Evolutionary conservation across 441 rosid species (phyloP).

Genomic region (Gossypium laxum): DNA sequence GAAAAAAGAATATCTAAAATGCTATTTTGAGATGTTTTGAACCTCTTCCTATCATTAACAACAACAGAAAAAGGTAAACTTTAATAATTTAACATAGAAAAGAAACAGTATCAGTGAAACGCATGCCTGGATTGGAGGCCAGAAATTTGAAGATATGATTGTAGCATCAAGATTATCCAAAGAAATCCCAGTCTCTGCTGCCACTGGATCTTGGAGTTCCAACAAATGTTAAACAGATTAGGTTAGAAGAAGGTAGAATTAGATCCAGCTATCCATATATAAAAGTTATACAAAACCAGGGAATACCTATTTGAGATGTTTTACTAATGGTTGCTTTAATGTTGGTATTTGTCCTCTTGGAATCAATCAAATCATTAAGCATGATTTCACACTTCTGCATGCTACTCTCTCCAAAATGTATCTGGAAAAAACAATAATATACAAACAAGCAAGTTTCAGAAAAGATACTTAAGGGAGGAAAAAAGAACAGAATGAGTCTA

Average conservation of each 20-base stretch:
- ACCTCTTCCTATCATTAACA: slow-evolving; percentile 5
- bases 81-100: background rate
- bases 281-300: slow-evolving; percentile 12
- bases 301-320: slow-evolving; percentile 46
- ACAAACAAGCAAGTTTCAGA: slow-evolving; percentile 2
- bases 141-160: slow-evolving; percentile 81
- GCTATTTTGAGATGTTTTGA: background rate
- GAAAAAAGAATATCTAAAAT: background rate
- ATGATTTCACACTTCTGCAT: slow-evolving; percentile 96
- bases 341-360: slow-evolving; percentile 83
- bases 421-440: slow-evolving; percentile 32
- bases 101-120: background rate
- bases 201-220: slow-evolving; percentile 34
- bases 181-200: slow-evolving; percentile 37
- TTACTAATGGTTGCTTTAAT: slow-evolving; percentile 51
- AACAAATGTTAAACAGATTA: slow-evolving; percentile 10
- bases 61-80: background rate
- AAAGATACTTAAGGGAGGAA: slow-evolving; percentile 10
- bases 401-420: slow-evolving; percentile 94
- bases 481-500: slow-evolving; percentile 3
- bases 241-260: slow-evolving; percentile 8
- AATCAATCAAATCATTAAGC: slow-evolving; percentile 92
- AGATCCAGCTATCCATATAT: slow-evolving; percentile 4
- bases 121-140: slow-evolving; percentile 93
- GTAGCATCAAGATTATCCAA: slow-evolving; percentile 65